Evolutionary conservation across 345 rosid genomes (phyloP).

Genomic region (Euphorbia peplus): DNA sequence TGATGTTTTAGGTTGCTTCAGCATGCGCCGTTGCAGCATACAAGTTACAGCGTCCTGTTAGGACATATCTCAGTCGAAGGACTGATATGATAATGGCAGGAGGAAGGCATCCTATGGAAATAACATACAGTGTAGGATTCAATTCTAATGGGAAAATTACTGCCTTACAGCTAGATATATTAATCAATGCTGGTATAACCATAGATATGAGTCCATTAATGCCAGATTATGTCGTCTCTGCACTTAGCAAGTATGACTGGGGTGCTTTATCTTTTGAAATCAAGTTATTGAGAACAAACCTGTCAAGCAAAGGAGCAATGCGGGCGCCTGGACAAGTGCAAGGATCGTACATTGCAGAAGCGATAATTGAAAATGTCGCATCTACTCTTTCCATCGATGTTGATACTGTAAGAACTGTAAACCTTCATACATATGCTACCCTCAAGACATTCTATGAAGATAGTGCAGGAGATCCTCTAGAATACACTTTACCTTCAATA

Average conservation of each 20-base stretch:
- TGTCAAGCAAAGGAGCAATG: conserved; percentile 65
- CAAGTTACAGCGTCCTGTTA: conserved; percentile 59
- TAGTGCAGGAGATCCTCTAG: conserved; percentile 47
- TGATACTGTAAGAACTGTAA: conserved; percentile 60
- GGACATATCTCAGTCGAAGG: conserved; percentile 63
- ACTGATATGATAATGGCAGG: conserved; percentile 90
- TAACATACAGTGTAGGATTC: conserved; percentile 83
- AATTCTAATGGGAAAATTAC: conserved; percentile 78
- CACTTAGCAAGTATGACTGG: conserved; percentile 74
- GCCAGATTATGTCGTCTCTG: conserved; percentile 39
- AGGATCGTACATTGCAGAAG: conserved; percentile 79
- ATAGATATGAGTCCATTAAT: conserved; percentile 55
- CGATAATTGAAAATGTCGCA: conserved; percentile 74
- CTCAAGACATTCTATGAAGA: conserved; percentile 48
- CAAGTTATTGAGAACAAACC: conserved; percentile 84
- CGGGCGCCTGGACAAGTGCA: conserved; percentile 91
- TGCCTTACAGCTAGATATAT: conserved; percentile 53
- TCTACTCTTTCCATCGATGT: conserved; percentile 63
- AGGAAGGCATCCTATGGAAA: conserved; percentile 93
- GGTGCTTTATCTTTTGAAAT: conserved; percentile 78
- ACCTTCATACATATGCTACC: conserved; percentile 60
- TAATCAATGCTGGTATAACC: conserved; percentile 62
- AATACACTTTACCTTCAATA: conserved; percentile 62
- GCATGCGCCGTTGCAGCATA: conserved; percentile 86
- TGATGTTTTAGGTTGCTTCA: conserved; percentile 65